phyloP scores from a whole-genome alignment of 1,139 yeast genomes.

The Yarrowia galli region DNA sequence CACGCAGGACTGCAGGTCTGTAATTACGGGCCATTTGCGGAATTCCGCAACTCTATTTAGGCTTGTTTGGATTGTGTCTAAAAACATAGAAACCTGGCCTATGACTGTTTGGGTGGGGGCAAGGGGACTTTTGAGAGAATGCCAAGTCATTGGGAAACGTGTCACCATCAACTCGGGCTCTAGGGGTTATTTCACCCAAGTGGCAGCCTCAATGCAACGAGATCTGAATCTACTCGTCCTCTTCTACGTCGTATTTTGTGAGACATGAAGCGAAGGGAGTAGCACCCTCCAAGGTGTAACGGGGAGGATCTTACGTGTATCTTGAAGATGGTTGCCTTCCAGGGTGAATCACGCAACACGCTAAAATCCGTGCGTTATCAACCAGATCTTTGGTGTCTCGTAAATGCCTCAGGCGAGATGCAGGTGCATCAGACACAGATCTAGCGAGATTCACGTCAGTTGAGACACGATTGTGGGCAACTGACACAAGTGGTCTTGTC shows the following conservation, averaged over 20 bases:
- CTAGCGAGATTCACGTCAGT: not conserved
- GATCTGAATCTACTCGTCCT: too few species aligned
- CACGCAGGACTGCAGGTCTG: not conserved
- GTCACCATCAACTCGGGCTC: too few species aligned
- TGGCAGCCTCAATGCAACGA: too few species aligned
- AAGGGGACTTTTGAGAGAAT: too few species aligned
- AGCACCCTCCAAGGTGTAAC: not conserved
- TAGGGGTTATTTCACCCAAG: too few species aligned
- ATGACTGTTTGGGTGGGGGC: too few species aligned
- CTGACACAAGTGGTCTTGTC: not conserved
- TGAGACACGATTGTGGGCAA: not conserved
- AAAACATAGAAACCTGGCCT: not conserved
- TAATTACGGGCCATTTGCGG: conserved; percentile 7
- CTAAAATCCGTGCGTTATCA: not conserved
- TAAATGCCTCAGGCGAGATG: conserved; percentile 2
- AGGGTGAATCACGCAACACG: not conserved
- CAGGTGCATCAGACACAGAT: not conserved
- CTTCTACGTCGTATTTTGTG: not conserved
- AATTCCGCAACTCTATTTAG: conserved; percentile 1
- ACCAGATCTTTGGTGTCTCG: not conserved
- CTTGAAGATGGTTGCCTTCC: not conserved
- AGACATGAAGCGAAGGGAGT: not conserved
- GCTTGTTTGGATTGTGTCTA: not conserved
- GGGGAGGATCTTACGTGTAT: not conserved
- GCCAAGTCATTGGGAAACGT: too few species aligned